Evolutionary conservation across 768 basidiomycete genomes (phyloP), one percentile per base, ranked within the genome.

Genomic region (Pseudohyphozyma bogoriensis): DNA sequence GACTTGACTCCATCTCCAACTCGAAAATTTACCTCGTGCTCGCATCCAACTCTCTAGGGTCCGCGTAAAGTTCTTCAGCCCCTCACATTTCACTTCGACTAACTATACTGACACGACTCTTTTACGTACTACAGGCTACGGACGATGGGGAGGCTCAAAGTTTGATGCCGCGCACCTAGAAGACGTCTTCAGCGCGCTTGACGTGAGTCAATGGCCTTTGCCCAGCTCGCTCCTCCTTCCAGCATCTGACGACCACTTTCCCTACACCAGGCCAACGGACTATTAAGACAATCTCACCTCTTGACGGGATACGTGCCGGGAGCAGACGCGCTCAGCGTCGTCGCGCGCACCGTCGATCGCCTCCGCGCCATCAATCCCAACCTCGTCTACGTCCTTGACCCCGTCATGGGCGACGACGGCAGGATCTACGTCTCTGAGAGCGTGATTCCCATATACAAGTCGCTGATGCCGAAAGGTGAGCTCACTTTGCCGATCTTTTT

Each of bases 371-470:
- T 78, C 40, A 80, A 79, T 50, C 81, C 85, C 2, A 73, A 79
- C 16, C 75, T 91, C 24, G 76, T 90, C 59, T 99, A 96, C 74
- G 78, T 97, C 29, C 78, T 97, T 32, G 93, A 99, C 75, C 91
- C 95, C 39, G 95, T 99, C 3, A 82, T 97, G 75, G 95, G 95
- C 8, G 95, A 99, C 73, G 79, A 89, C 16, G 91, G 89, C 7
- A 79, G 77, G 40, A 76, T 99, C 18, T 99, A 99, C 68, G 91
- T 96, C 26, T 81, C 90, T 6, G 78, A 84, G 26, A 83, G 88
- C 62, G 89, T 91, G 12, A 77, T 97, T 60, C 89, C 90, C 1
- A 79, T 89, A 40, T 97, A 99, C 76, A 82, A 83, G 49, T 76
- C 79, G 44, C 24, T 54, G 53, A 54, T 54, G 53, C 37, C 39